phyloP scores from a whole-genome alignment of 2,329 filamentous ascomycete species.

The Trichoderma hamatum region DNA sequence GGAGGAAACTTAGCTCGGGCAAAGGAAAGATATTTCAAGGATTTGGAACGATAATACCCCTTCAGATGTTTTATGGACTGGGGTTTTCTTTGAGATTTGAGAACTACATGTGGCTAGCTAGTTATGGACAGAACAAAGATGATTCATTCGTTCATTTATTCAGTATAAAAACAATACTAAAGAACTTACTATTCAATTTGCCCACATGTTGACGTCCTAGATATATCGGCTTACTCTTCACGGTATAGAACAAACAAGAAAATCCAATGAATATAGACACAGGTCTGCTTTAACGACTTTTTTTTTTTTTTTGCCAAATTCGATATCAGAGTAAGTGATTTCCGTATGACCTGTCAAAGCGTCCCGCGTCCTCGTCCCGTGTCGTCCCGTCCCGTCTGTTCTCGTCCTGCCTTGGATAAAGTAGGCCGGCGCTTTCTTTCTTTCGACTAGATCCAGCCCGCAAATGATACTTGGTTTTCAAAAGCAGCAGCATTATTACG shows the following conservation, averaged over 20 bases:
- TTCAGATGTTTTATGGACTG: constrained; percentile 1
- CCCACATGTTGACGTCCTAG: background rate
- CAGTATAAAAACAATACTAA: background rate
- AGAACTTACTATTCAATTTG: background rate
- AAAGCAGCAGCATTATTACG: constrained; percentile 7
- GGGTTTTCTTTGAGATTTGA: background rate
- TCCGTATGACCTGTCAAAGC: constrained; percentile 12
- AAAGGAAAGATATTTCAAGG: background rate
- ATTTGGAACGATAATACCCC: constrained; percentile 19
- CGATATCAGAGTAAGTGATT: constrained; percentile 12
- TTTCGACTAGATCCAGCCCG: background rate
- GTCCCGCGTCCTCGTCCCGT: background rate
- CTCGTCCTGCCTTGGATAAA: background rate
- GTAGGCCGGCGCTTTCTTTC: background rate
- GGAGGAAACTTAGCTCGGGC: constrained; percentile 13
- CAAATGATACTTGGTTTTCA: constrained; percentile 12
- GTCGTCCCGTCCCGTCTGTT: background rate
- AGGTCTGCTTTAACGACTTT: constrained; percentile 8
- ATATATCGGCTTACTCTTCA: constrained; percentile 9
- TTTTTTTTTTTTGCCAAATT: constrained; percentile 21
- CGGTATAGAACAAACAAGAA: background rate
- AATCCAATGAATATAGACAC: background rate
- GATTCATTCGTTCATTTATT: background rate
- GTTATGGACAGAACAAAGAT: background rate
- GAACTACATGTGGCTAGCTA: background rate